Conservation (phyloP, 768 basidiomycete species). For the Pholiota microspora region DNA sequence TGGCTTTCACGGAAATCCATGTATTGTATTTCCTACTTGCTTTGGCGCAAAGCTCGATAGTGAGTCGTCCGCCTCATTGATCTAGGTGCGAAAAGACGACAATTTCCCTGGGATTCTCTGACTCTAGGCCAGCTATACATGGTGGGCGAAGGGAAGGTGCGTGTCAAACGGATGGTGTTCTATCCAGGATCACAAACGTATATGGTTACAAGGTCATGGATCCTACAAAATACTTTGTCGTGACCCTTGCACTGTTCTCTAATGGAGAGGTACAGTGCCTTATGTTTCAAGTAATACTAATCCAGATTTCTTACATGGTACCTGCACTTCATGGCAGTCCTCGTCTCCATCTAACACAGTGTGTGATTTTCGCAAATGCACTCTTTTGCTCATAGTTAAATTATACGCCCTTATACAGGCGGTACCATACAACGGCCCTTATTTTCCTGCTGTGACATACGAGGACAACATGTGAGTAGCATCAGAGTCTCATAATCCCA, state of each 20-base stretch:
- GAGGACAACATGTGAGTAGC: slow-evolving; percentile 55
- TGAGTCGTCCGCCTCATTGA: slow-evolving; percentile 22
- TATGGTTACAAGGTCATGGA: slow-evolving; percentile 38
- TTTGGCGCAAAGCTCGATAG: slow-evolving; percentile 54
- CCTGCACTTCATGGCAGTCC: slow-evolving; percentile 37
- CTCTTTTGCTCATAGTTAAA: no score
- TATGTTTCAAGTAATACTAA: not conserved
- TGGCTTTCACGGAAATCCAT: slow-evolving; percentile 49
- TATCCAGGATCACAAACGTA: not conserved
- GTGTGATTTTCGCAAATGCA: slow-evolving; percentile 1
- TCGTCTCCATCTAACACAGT: slow-evolving; percentile 65
- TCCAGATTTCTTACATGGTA: not conserved
- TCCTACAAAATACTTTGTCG: slow-evolving; percentile 49
- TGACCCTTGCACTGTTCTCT: slow-evolving; percentile 56
- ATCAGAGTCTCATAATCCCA: not conserved
- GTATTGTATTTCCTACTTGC: slow-evolving; percentile 56
- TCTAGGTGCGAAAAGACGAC: no score
- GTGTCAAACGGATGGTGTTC: not conserved
- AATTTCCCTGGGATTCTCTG: not conserved
- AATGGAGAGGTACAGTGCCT: slow-evolving; percentile 52
- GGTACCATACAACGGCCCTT: slow-evolving; percentile 53
- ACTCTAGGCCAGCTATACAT: slow-evolving; percentile 33
- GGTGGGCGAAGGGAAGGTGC: slow-evolving; percentile 49
- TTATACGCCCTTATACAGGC: slow-evolving; percentile 36
- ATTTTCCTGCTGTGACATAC: slow-evolving; percentile 55